These are phyloP conservation scores for Aureobasidium uvarum DNA, from an alignment of 2,329 filamentous ascomycete species.

Conservation along the genomic window DNA sequence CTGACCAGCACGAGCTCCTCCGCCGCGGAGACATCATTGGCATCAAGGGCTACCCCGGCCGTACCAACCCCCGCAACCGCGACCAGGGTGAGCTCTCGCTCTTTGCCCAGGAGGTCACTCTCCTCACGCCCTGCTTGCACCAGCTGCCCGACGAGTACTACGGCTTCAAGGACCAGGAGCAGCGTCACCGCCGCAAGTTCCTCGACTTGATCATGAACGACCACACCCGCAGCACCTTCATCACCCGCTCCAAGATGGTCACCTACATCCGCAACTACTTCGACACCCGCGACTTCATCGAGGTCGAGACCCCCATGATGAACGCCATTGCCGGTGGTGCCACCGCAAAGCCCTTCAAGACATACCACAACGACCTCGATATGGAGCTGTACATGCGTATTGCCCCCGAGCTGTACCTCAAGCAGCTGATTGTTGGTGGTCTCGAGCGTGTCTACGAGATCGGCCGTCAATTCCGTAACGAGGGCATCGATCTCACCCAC, in stretches of 20 bases:
- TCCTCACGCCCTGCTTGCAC: slow-evolving; percentile 88
- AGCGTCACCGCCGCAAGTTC: slow-evolving; percentile 88
- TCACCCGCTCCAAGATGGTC: slow-evolving; percentile 83
- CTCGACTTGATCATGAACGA: slow-evolving; percentile 98
- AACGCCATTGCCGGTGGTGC: slow-evolving; percentile 93
- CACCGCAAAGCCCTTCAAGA: slow-evolving; percentile 91
- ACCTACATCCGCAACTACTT: slow-evolving; percentile 87
- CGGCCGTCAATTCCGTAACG: slow-evolving; percentile 93
- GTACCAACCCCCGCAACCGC: slow-evolving; percentile 85
- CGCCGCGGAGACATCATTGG: slow-evolving; percentile 92
- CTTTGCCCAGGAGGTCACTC: slow-evolving; percentile 80
- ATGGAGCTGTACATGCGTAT: slow-evolving; percentile 95
- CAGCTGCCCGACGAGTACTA: slow-evolving; percentile 88
- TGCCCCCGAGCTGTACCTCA: slow-evolving; percentile 92
- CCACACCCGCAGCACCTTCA: slow-evolving; percentile 74
- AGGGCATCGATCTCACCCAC: slow-evolving; percentile 87
- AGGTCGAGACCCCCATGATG: slow-evolving; percentile 98
- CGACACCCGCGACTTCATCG: slow-evolving; percentile 77
- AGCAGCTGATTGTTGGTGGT: slow-evolving; percentile 93
- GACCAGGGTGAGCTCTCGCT: slow-evolving; percentile 90
- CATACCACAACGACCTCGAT: slow-evolving; percentile 92
- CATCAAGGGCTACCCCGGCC: slow-evolving; percentile 76
- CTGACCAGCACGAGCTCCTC: slow-evolving; percentile 84
- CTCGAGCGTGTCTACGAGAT: slow-evolving; percentile 95
- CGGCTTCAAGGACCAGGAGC: slow-evolving; percentile 93